phyloP scores from a whole-genome alignment of 805 yeast species.

The Metschnikowia henanensis region DNA sequence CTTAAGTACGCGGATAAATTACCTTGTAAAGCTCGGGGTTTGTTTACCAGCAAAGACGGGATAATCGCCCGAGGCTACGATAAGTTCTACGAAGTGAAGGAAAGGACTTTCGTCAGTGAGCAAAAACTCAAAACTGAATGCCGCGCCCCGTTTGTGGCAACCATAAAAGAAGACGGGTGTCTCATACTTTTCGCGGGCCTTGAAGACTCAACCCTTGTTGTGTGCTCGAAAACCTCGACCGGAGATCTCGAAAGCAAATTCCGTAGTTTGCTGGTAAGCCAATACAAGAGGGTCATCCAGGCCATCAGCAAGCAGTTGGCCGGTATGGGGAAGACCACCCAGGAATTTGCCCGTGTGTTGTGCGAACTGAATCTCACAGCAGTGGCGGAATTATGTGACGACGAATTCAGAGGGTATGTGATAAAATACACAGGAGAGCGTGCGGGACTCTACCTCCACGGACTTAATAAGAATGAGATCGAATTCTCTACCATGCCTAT shows the following conservation, averaged over 20 bases:
- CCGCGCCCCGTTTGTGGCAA: slow-evolving; percentile 74
- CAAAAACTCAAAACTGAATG: slow-evolving; percentile 34
- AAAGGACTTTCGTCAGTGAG: slow-evolving; percentile 28
- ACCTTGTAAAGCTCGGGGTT: slow-evolving; percentile 82
- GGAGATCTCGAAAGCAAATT: slow-evolving; percentile 44
- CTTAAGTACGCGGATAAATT: slow-evolving; percentile 51
- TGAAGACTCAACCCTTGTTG: slow-evolving; percentile 72
- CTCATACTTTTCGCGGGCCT: slow-evolving; percentile 81
- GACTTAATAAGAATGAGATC: slow-evolving; percentile 70
- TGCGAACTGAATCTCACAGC: slow-evolving; percentile 65
- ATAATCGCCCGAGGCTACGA: slow-evolving; percentile 89
- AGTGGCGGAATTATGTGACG: slow-evolving; percentile 92
- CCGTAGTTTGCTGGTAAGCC: slow-evolving; percentile 45
- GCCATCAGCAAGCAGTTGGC: slow-evolving; percentile 57
- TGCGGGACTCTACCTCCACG: slow-evolving; percentile 89
- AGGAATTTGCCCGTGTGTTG: slow-evolving; percentile 57
- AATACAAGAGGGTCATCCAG: slow-evolving; percentile 69
- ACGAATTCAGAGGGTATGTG: slow-evolving; percentile 89
- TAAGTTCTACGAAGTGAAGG: slow-evolving; percentile 86
- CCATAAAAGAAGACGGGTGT: slow-evolving; percentile 93
- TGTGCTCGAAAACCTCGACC: slow-evolving; percentile 89
- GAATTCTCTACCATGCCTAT: slow-evolving; percentile 66
- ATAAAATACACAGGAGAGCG: slow-evolving; percentile 62
- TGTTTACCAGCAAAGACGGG: slow-evolving; percentile 54
- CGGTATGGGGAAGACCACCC: slow-evolving; percentile 34